These are phyloP conservation scores for Ceriops zippeliana DNA, from an alignment of 345 rosid genomes.

Conservation along the genomic window DNA sequence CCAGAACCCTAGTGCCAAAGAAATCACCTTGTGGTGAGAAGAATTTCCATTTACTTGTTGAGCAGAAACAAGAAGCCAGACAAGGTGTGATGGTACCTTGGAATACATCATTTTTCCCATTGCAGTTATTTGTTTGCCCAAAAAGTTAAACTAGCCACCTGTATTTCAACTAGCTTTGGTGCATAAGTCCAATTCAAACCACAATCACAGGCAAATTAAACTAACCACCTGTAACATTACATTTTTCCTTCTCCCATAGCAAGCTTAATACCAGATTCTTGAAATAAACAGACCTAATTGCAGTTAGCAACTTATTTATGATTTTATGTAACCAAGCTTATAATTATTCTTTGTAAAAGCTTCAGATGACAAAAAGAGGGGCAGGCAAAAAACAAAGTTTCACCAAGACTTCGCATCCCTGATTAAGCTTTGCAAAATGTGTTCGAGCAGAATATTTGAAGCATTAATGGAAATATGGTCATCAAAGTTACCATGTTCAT, in stretches of 20 bases:
- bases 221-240: background rate
- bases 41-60: too few relatives aligned
- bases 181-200: background rate
- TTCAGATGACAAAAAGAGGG: background rate
- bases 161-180: background rate
- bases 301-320: background rate
- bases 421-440: background rate
- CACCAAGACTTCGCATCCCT: background rate
- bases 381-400: background rate
- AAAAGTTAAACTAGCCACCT: too few relatives aligned
- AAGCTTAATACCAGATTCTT: background rate
- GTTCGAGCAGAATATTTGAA: background rate
- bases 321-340: background rate
- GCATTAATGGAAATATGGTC: background rate
- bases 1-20: too few relatives aligned
- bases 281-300: background rate
- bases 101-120: too few relatives aligned
- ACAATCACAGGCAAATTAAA: background rate
- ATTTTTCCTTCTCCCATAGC: background rate
- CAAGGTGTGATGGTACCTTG: too few relatives aligned
- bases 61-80: too few relatives aligned
- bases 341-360: background rate
- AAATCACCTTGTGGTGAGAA: too few relatives aligned
- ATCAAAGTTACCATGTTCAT: constrained; percentile 61
- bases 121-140: too few relatives aligned